Percentiles rank a stretch among this genome's conserved stretches.
Evolutionary conservation across 2,329 filamentous ascomycete genomes (phyloP).

Genomic region (Lecanoromycetidae sp.): DNA sequence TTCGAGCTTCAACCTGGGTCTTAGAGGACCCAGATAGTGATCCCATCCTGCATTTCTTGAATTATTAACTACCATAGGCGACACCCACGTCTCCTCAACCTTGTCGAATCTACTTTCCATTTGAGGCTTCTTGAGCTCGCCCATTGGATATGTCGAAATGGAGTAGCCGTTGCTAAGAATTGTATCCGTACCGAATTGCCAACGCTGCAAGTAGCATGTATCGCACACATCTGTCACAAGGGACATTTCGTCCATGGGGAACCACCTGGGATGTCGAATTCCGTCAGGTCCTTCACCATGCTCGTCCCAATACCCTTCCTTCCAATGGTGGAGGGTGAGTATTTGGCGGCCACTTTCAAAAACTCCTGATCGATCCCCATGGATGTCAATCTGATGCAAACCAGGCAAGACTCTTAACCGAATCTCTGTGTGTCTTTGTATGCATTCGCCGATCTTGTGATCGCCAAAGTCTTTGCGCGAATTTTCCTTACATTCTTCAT

Average conservation of each 20-base stretch:
- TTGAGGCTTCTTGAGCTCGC: background rate
- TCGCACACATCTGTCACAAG: slow-evolving; percentile 42
- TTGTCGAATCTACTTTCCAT: background rate
- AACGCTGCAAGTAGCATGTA: slow-evolving; percentile 47
- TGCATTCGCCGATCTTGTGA: slow-evolving; percentile 45
- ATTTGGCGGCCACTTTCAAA: slow-evolving; percentile 45
- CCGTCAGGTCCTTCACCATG: background rate
- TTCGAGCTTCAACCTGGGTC: slow-evolving; percentile 28
- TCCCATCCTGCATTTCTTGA: slow-evolving; percentile 4
- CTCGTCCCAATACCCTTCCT: slow-evolving; percentile 28
- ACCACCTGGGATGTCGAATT: slow-evolving; percentile 31
- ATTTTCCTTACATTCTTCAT: slow-evolving; percentile 38
- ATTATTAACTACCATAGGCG: background rate
- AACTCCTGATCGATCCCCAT: slow-evolving; percentile 44
- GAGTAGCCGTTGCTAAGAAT: slow-evolving; percentile 49
- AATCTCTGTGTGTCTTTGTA: slow-evolving; percentile 42
- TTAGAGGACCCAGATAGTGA: slow-evolving; percentile 25
- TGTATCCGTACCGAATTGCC: slow-evolving; percentile 35
- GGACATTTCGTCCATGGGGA: slow-evolving; percentile 36
- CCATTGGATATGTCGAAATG: slow-evolving; percentile 35
- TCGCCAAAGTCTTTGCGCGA: slow-evolving; percentile 34
- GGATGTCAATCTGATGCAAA: slow-evolving; percentile 47
- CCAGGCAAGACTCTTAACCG: slow-evolving; percentile 42
- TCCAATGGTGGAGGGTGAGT: slow-evolving; percentile 51
- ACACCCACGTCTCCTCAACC: slow-evolving; percentile 20